Conservation (phyloP, 805 yeast species). For the Saccharomycopsis babjevae region DNA sequence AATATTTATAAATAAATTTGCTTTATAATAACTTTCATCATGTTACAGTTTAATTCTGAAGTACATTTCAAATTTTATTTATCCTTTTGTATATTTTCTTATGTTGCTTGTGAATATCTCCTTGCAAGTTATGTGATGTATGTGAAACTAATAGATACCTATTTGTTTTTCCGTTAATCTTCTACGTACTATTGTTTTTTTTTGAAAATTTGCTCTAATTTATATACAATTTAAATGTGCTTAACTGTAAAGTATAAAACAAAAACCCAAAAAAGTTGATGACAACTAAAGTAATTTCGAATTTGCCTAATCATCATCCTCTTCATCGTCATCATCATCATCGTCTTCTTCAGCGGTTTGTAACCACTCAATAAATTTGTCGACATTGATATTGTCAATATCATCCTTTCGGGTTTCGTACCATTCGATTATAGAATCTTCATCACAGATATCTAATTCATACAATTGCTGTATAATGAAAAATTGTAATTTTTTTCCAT, state of each 20-base stretch:
- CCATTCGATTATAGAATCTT: conserved; percentile 73
- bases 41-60: too few species aligned
- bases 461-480: conserved; percentile 54
- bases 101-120: too few species aligned
- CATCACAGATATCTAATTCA: conserved; percentile 74
- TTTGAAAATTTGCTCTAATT: too few species aligned
- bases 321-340: conserved; percentile 30
- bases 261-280: too few species aligned
- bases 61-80: too few species aligned
- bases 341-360: conserved; percentile 63
- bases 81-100: too few species aligned
- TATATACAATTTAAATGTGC: too few species aligned
- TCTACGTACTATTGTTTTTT: neutral
- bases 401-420: conserved; percentile 37
- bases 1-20: too few species aligned
- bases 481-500: conserved; percentile 36
- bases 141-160: neutral
- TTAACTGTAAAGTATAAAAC: too few species aligned
- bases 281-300: neutral
- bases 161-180: neutral
- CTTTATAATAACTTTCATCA: too few species aligned
- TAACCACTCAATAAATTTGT: conserved; percentile 80
- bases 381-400: conserved; percentile 46
- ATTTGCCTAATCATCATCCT: neutral
- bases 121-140: too few species aligned